Conservation (phyloP, 306 rosid genomes). For the Castanospermum australe region DNA sequence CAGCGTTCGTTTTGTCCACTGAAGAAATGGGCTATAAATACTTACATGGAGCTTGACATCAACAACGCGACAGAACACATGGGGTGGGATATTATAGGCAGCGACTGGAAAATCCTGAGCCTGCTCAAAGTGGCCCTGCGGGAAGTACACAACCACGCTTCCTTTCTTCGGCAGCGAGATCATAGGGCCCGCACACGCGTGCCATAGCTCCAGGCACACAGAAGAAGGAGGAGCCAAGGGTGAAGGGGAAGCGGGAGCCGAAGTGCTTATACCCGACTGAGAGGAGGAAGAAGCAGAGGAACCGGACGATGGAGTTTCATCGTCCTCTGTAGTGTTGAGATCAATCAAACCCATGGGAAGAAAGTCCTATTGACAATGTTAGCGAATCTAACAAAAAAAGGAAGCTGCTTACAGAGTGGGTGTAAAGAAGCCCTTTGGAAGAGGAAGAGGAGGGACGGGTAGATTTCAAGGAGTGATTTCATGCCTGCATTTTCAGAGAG, state of each 20-base stretch:
- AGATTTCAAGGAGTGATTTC: conserved; percentile 43
- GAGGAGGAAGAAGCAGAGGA: conserved; percentile 54
- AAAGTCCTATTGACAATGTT: conserved; percentile 14
- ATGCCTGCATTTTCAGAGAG: conserved; percentile 64
- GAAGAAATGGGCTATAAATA: neutral
- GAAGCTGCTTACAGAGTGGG: neutral
- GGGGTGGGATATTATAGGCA: conserved; percentile 69
- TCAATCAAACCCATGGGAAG: conserved; percentile 72
- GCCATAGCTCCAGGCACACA: conserved; percentile 97
- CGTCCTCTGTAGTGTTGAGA: conserved; percentile 96
- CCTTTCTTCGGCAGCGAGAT: conserved; percentile 91
- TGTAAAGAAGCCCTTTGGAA: neutral
- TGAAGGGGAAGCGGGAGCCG: conserved; percentile 29
- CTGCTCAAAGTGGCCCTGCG: conserved; percentile 89
- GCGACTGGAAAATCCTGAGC: conserved; percentile 67
- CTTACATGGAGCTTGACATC: conserved; percentile 95
- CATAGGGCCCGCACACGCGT: conserved; percentile 96
- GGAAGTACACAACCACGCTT: conserved; percentile 77
- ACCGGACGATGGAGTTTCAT: conserved; percentile 64
- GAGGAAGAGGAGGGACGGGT: neutral
- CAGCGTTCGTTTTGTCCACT: neutral
- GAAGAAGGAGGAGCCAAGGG: conserved; percentile 44
- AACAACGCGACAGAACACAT: conserved; percentile 88
- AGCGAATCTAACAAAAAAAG: neutral
- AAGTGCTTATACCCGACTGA: conserved; percentile 49